Percentiles rank a stretch among this genome's conserved stretches.
Evolutionary conservation across 345 rosid genomes (phyloP).

Genomic region (Populus simonii): DNA sequence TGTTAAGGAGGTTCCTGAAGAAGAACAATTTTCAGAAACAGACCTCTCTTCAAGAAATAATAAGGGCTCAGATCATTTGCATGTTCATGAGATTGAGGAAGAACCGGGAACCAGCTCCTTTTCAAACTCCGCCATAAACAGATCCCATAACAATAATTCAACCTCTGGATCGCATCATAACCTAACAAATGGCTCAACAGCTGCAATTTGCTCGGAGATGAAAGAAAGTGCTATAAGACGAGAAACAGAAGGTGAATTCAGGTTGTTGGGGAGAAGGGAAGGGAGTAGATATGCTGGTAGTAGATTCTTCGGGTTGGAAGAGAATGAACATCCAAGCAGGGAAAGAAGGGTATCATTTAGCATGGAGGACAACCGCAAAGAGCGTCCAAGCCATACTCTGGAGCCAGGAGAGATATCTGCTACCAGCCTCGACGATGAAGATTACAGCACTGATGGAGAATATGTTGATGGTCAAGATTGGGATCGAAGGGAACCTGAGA

Average conservation of each 20-base stretch:
- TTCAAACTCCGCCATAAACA: conserved; percentile 23
- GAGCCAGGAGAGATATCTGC: conserved; percentile 69
- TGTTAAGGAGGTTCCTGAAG: conserved; percentile 52
- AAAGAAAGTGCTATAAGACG: conserved; percentile 98
- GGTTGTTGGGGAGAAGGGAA: conserved; percentile 86
- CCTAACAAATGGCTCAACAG: conserved; percentile 48
- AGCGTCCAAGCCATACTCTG: conserved; percentile 31
- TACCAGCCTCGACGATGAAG: conserved; percentile 66
- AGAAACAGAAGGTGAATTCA: conserved; percentile 98
- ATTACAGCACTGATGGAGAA: conserved; percentile 70
- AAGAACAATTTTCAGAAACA: conserved; percentile 38
- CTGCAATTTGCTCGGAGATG: conserved; percentile 47
- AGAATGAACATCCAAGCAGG: conserved; percentile 66
- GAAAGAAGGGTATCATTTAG: conserved; percentile 91
- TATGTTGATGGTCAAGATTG: conserved; percentile 65
- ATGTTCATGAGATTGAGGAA: conserved; percentile 69
- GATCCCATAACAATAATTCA: conserved; percentile 34
- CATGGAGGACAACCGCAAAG: conserved; percentile 64
- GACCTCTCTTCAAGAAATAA: conserved; percentile 17
- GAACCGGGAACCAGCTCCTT: conserved; percentile 41
- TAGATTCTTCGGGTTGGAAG: conserved; percentile 73
- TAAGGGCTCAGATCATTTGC: conserved; percentile 21
- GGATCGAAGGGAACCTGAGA: conserved; percentile 90
- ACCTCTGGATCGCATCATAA: conserved; percentile 24
- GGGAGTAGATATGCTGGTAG: conserved; percentile 65